Percentiles rank a stretch among this genome's conserved stretches.
phyloP scores from a whole-genome alignment of 148 eudicot genomes.

The Cornus controversa region DNA sequence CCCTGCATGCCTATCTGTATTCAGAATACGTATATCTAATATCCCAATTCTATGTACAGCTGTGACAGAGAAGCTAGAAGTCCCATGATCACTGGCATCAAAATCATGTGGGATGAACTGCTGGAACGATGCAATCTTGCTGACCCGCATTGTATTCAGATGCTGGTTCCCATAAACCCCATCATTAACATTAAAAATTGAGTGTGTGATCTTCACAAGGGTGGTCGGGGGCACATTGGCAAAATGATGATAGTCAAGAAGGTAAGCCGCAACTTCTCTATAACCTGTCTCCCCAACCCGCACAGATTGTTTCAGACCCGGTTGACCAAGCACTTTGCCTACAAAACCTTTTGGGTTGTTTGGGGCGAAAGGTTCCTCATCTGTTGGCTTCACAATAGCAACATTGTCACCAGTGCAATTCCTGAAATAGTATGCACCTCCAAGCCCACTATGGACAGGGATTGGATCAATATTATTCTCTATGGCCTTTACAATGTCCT shows the following conservation, averaged over 20 bases:
- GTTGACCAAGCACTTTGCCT: slow-evolving; percentile 43
- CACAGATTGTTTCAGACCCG: slow-evolving; percentile 36
- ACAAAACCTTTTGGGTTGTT: slow-evolving; percentile 42
- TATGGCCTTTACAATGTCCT: slow-evolving; percentile 31
- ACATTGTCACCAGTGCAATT: slow-evolving; percentile 28
- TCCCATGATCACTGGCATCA: slow-evolving; percentile 51
- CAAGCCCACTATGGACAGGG: slow-evolving; percentile 34
- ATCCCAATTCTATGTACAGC: slow-evolving; percentile 46
- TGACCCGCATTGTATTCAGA: slow-evolving; percentile 20
- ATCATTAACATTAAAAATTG: slow-evolving; percentile 35
- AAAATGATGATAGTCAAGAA: slow-evolving; percentile 38
- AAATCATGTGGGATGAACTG: slow-evolving; percentile 38
- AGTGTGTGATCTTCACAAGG: slow-evolving; percentile 39
- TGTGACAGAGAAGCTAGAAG: slow-evolving; percentile 40
- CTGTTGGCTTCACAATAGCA: slow-evolving; percentile 46
- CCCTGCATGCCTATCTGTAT: slow-evolving; percentile 45
- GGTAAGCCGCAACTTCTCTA: slow-evolving; percentile 49
- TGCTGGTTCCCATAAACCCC: slow-evolving; percentile 27
- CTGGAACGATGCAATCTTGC: slow-evolving; percentile 42
- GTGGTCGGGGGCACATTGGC: slow-evolving; percentile 42
- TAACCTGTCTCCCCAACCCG: slow-evolving; percentile 44
- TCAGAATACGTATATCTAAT: slow-evolving; percentile 34
- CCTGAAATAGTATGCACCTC: slow-evolving; percentile 40
- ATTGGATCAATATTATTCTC: slow-evolving; percentile 31
- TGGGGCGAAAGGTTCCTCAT: slow-evolving; percentile 47